Evolutionary conservation across 2,329 filamentous ascomycete genomes (phyloP), one percentile per base, ranked within the genome.

Genomic region (Pseudocercospora eumusae): DNA sequence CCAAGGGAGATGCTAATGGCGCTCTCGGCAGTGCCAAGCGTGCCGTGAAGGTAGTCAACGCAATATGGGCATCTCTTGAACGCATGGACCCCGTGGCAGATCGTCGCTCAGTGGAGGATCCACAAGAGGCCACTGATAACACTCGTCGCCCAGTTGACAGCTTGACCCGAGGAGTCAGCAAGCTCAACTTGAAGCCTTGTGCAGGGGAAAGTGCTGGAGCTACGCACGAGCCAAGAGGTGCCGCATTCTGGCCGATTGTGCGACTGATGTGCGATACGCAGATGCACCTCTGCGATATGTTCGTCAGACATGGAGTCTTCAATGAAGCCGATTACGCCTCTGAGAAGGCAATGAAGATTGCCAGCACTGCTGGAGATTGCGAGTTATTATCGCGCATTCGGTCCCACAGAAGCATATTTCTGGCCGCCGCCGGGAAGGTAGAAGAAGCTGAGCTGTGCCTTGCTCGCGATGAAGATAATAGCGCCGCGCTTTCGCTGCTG

Each of bases 291-390:
- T 92, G 92, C 0, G 83, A 84, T 3, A 80, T 96, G 1, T 96
- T 93, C 69, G 86, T 89, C 0, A 89, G 96, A 66, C 85, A 95
- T 65, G 95, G 95, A 27, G 84, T 96, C 77, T 91, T 92, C 66
- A 88, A 91, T 63, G 93, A 98, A 74, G 93, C 93, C 1, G 79
- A 93, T 0, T 95, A 93, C 73, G 96, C 96, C 68, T 88, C 89
- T 1, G 89, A 97, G 68, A 90, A 95, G 69, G 92, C 92, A 0
- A 81, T 89, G 58, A 91, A 89, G 70, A 84, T 96, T 63, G 91
- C 91, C 21, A 82, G 83, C 45, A 62, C 62, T 6, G 57, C 68
- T n/a, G 57, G 61, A 8, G 55, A 68, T 8, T 61, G 55, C 15
- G 58, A 60, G 10, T 50, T 71, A 2, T 36, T 67, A 11, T 65